Evolutionary conservation across 225 moss, liverwort and hornwort species (phyloP), one percentile per base, ranked within the genome.

Genomic region (Sphagnum contortum): DNA sequence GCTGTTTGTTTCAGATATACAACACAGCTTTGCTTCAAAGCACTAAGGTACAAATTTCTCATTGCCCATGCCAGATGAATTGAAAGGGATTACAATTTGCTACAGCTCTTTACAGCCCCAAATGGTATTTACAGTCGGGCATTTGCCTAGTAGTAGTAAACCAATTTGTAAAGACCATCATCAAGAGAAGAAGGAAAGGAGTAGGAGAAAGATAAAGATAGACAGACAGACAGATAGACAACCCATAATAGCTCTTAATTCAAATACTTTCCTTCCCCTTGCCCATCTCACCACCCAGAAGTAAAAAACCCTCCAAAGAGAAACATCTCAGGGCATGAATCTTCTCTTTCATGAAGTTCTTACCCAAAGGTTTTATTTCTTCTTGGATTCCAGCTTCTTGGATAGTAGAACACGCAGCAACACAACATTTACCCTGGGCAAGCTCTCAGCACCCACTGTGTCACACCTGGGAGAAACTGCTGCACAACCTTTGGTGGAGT

Each of bases 111-210:
- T 85, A 89, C 87, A 89, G 79, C 89, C 79, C 81, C 73, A 82
- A 92, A 89, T 92, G 86, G 74, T 92, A 92, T 92, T 68, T 92
- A 89, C 89, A 92, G 74, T 82, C 87, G 78, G 80, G 85, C 79
- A 74, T 29, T 77, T 86, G 77, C 81, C 77, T 78, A 50, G 64
- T 65, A 78, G 80, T 29, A 29, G 29, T 29, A 29, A 29, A 29
- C 81, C 79, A 80, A 75, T 74, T 29, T 72, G 77, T 69, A 64
- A 72, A 70, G 76, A 76, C 79, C 75, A 79, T 73, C 78, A 81
- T 79, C 59, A 80, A 64, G 67, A 64, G 59, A 6, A 68, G 66
- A 66, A 60, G 66, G 70, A 70, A 61, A 66, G 73, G 12, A 4
- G 65, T 29, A 29, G 29, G 29, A 29, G 29, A 29, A 29, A 29